Percentiles rank a stretch among this genome's conserved stretches.
Conservation (phyloP, 768 basidiomycete species). For the Tricholoma terreum region DNA sequence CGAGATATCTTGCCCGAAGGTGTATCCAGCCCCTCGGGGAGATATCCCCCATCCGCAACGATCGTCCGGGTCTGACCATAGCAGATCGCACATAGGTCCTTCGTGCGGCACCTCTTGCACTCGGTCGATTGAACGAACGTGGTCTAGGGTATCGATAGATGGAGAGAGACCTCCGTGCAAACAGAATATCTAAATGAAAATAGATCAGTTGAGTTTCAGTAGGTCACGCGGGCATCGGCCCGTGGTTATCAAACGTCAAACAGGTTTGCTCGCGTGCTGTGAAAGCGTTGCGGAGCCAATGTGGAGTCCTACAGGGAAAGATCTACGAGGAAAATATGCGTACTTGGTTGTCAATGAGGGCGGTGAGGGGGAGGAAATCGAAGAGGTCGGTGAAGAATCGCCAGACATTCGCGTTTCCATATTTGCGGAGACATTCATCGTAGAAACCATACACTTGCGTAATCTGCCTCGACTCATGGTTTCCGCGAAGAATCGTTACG, state of each 20-base stretch:
- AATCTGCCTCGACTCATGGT: slow-evolving; percentile 99
- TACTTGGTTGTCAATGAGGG: slow-evolving; percentile 98
- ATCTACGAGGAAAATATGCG: slow-evolving; percentile 26
- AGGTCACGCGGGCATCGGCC: slow-evolving; percentile 13
- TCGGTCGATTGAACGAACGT: slow-evolving; percentile 97
- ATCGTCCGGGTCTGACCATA: slow-evolving; percentile 99
- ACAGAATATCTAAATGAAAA: slow-evolving; percentile 83
- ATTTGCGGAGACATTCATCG: slow-evolving; percentile 99
- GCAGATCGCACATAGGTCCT: slow-evolving; percentile 98
- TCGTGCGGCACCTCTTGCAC: slow-evolving; percentile 99
- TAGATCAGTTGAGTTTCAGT: slow-evolving; percentile 13
- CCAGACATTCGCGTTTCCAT: slow-evolving; percentile 99
- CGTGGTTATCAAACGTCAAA: slow-evolving; percentile 2
- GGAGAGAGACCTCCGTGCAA: slow-evolving; percentile 97
- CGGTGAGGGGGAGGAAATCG: slow-evolving; percentile 95
- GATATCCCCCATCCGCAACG: slow-evolving; percentile 99
- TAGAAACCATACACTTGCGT: slow-evolving; percentile 99
- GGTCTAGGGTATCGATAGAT: slow-evolving; percentile 99
- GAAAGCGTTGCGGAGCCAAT: not conserved
- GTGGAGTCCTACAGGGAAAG: not conserved
- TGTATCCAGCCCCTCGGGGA: slow-evolving; percentile 97
- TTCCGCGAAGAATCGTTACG: slow-evolving; percentile 95
- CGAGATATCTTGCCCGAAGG: slow-evolving; percentile 98
- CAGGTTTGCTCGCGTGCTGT: not conserved
- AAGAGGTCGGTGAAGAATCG: slow-evolving; percentile 98